Conservation (phyloP, 495 filamentous ascomycete species). For the Podospora didyma region DNA sequence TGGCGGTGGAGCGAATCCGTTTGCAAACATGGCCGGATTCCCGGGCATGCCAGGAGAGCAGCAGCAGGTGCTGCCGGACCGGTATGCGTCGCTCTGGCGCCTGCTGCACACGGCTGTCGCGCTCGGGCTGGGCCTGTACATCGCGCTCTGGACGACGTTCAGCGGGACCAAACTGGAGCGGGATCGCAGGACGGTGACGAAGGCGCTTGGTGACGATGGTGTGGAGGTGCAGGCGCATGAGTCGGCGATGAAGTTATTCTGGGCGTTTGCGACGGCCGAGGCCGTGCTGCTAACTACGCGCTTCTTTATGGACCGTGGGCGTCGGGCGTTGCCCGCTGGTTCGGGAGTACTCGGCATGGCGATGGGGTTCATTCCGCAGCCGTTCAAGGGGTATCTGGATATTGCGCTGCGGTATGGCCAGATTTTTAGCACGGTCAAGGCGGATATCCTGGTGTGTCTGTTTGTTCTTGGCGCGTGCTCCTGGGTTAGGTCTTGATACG, state of each 20-base stretch:
- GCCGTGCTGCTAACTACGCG: constrained; percentile 64
- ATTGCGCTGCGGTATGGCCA: constrained; percentile 64
- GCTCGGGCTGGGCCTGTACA: constrained; percentile 65
- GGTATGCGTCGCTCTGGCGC: constrained; percentile 61
- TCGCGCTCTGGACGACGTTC: constrained; percentile 61
- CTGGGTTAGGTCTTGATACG: constrained; percentile 51
- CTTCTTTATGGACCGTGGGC: constrained; percentile 55
- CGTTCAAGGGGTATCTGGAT: constrained; percentile 51
- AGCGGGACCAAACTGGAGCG: constrained; percentile 49
- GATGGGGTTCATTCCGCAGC: constrained; percentile 55
- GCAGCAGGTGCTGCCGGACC: constrained; percentile 36
- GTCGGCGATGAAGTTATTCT: constrained; percentile 52
- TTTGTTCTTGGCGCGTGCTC: constrained; percentile 72
- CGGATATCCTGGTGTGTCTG: constrained; percentile 64
- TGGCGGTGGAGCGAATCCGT: constrained; percentile 5
- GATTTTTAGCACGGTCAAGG: constrained; percentile 58
- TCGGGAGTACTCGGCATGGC: constrained; percentile 58
- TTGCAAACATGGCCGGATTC: not conserved
- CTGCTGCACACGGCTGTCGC: constrained; percentile 73
- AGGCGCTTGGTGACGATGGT: constrained; percentile 10
- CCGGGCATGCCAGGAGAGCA: constrained; percentile 34
- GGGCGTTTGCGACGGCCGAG: constrained; percentile 75
- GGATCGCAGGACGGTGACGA: constrained; percentile 3
- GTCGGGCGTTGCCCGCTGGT: constrained; percentile 33
- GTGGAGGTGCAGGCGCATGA: constrained; percentile 18